Conservation (phyloP, 164 flowering plant species). For the Kingdonia uniflora region DNA sequence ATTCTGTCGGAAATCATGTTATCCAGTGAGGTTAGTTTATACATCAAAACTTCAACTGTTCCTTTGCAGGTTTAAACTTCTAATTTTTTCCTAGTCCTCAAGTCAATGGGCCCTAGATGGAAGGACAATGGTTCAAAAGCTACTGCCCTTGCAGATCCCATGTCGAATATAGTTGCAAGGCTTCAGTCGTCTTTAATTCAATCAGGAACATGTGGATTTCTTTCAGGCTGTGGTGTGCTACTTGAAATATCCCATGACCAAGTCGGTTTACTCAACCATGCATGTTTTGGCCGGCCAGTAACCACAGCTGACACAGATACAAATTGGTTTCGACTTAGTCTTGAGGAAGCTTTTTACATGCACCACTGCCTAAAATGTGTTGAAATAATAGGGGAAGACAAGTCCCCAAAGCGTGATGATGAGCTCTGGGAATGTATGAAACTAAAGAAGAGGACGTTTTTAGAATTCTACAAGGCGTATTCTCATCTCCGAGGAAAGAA, state of each 20-base stretch:
- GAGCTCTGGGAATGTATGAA: conserved; percentile 52
- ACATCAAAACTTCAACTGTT: too few relatives aligned
- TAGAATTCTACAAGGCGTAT: conserved; percentile 50
- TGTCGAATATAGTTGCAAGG: conserved; percentile 4
- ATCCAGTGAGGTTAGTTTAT: too few relatives aligned
- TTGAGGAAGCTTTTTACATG: conserved; percentile 13
- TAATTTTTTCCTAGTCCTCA: too few relatives aligned
- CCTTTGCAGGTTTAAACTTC: too few relatives aligned
- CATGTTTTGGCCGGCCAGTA: conserved; percentile 8
- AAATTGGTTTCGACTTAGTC: conserved; percentile 5
- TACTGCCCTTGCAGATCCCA: conserved; percentile 8
- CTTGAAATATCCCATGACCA: conserved; percentile 20
- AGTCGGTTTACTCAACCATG: conserved; percentile 3
- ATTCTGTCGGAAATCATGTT: too few relatives aligned
- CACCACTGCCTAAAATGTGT: conserved; percentile 4
- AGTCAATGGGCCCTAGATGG: conserved; percentile 75
- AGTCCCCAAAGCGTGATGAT: conserved; percentile 9
- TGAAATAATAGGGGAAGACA: conserved; percentile 13
- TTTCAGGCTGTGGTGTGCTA: conserved; percentile 45
- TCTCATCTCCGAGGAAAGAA: conserved; percentile 60
- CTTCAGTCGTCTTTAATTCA: conserved; percentile 8
- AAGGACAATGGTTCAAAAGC: conserved; percentile 19
- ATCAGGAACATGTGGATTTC: conserved; percentile 35
- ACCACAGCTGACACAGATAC: conserved; percentile 5
- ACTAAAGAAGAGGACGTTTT: conserved; percentile 30